Evolutionary conservation across 345 rosid species (phyloP).

Genomic region (Capsella bursapastoris): DNA sequence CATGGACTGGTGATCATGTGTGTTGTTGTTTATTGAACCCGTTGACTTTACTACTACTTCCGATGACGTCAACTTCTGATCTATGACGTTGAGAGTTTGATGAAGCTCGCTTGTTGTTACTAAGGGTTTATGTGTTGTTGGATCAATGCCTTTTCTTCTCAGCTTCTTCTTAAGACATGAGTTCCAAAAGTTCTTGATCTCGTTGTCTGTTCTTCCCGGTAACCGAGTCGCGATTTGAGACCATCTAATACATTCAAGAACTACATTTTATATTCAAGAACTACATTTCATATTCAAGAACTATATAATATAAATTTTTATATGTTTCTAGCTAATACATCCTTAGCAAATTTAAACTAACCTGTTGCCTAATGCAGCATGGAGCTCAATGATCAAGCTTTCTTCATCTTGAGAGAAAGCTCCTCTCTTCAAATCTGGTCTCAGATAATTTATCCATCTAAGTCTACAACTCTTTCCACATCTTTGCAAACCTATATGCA

Average conservation of each 20-base stretch:
- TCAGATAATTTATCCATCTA: slow-evolving; percentile 91
- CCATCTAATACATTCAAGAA: slow-evolving; percentile 50
- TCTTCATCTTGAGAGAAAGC: slow-evolving; percentile 71
- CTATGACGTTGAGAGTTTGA: slow-evolving; percentile 50
- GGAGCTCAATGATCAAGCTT: slow-evolving; percentile 61
- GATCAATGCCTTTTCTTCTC: slow-evolving; percentile 51
- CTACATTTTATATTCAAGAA: neutral
- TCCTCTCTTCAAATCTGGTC: slow-evolving; percentile 91
- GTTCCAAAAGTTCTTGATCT: slow-evolving; percentile 74
- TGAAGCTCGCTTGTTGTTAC: slow-evolving; percentile 55
- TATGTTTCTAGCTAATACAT: too few species aligned
- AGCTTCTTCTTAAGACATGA: slow-evolving; percentile 74
- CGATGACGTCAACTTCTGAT: slow-evolving; percentile 43
- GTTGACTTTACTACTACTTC: slow-evolving; percentile 45
- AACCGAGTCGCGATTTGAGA: slow-evolving; percentile 67
- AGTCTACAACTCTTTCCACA: slow-evolving; percentile 82
- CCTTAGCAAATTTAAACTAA: neutral
- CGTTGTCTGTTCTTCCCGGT: slow-evolving; percentile 71
- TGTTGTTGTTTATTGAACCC: slow-evolving; percentile 38
- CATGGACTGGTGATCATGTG: slow-evolving; percentile 42
- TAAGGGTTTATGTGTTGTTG: slow-evolving; percentile 47
- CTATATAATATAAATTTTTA: too few species aligned
- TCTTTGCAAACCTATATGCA: slow-evolving; percentile 42
- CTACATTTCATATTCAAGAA: too few species aligned
- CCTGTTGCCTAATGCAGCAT: slow-evolving; percentile 71